Conservation (phyloP, 768 basidiomycete genomes). For the Thelephora aurantiotincta region DNA sequence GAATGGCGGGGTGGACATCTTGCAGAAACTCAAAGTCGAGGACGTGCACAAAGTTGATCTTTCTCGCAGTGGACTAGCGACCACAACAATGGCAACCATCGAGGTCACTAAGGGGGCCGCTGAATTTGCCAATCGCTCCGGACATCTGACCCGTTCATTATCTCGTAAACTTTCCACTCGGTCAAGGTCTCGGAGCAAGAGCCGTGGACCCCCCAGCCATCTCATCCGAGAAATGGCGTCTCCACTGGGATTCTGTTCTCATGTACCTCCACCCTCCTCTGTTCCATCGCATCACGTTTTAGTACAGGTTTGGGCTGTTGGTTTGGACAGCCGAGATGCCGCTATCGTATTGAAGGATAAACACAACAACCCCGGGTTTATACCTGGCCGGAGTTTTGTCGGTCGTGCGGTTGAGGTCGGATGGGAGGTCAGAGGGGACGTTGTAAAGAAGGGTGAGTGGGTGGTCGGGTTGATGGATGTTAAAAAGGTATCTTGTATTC, state of each 20-base stretch:
- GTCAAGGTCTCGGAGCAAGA: constrained; percentile 4
- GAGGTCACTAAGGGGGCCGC: constrained; percentile 48
- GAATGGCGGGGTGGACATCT: constrained; percentile 29
- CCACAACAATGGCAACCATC: constrained; percentile 81
- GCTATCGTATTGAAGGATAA: constrained; percentile 12
- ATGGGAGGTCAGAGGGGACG: constrained; percentile 53
- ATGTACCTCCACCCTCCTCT: constrained; percentile 49
- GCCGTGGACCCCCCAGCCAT: constrained; percentile 11
- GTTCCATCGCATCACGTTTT: constrained; percentile 58
- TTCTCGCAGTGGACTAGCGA: constrained; percentile 63
- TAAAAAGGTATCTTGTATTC: constrained; percentile 45
- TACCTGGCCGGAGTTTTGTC: constrained; percentile 80
- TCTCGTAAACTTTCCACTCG: constrained; percentile 7
- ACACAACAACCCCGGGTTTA: constrained; percentile 36
- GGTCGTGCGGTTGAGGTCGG: constrained; percentile 76
- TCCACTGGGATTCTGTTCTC: constrained; percentile 18
- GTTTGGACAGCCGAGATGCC: constrained; percentile 57
- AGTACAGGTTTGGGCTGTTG: constrained; percentile 86
- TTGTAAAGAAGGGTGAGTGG: constrained; percentile 69
- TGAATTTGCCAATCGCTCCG: constrained; percentile 2
- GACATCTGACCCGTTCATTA: constrained; percentile 11
- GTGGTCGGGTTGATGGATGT: constrained; percentile 71
- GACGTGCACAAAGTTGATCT: constrained; percentile 51
- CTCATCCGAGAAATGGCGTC: constrained; percentile 12
- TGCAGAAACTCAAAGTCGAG: constrained; percentile 20